These are phyloP conservation scores for Setomelanomma holmii DNA, from an alignment of 2,329 filamentous ascomycete genomes.

Conservation along the genomic window DNA sequence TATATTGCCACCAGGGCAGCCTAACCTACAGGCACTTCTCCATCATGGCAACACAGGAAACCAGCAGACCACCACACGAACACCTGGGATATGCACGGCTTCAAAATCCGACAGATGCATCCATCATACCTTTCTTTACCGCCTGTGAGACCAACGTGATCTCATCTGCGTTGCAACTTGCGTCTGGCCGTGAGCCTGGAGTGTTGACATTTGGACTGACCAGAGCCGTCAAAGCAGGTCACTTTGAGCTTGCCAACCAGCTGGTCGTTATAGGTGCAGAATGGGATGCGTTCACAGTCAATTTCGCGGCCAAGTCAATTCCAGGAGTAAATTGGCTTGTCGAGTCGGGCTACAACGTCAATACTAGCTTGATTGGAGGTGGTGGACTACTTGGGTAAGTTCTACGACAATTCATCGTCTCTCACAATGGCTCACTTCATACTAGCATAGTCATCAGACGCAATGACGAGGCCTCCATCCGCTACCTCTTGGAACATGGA, in stretches of 20 bases:
- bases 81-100: neutral
- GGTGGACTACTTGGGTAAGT: constrained; percentile 6
- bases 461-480: constrained; percentile 5
- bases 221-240: neutral
- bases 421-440: neutral
- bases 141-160: constrained; percentile 5
- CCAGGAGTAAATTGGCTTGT: constrained; percentile 6
- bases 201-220: constrained; percentile 8
- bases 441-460: neutral
- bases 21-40: no score
- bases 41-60: no score
- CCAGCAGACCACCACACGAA: neutral
- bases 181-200: constrained; percentile 2
- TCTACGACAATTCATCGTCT: neutral
- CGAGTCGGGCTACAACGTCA: constrained; percentile 9
- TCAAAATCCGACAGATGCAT: neutral
- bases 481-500: neutral
- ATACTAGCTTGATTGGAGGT: constrained; percentile 1
- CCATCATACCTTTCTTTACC: neutral
- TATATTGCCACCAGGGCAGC: neutral
- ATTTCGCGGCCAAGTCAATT: neutral
- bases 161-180: constrained; percentile 3
- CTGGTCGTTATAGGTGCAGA: constrained; percentile 3
- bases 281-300: constrained; percentile 3
- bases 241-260: constrained; percentile 2